Evolutionary conservation across 306 rosid genomes (phyloP), one percentile per base, ranked within the genome.

Genomic region (Quillaja saponaria): DNA sequence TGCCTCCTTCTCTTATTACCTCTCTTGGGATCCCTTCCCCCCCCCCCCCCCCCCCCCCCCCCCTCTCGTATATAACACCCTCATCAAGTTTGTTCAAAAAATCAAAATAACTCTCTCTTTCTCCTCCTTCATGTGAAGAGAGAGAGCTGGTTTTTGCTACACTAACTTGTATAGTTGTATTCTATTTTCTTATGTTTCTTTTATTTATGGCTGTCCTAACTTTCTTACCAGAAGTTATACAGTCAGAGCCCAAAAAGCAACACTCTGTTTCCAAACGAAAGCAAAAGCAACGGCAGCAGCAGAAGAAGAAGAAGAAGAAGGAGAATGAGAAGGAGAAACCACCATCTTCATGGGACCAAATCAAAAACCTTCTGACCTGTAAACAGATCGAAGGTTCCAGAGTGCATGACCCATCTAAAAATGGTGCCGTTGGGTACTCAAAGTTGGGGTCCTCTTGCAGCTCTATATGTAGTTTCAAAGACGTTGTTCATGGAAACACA

Each of bases 391-490:
- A 92, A 82, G 89, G 81, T 10, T 75, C 89, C 0, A 74, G 67
- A 34, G 97, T 94, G 9, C 95, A 87, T 18, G 88, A 87, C 72
- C 97, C 96, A 1, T 77, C 87, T 3, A 84, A 82, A 42, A 74
- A 45, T 18, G 15, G 56, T 34, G 48, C 61, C 10, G 72, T 41
- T 9, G 83, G 74, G 0, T 69, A 79, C 71, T 84, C 96, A 0
- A 92, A 81, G 73, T 33, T 94, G 9, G 90, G 97, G 0, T 87
- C 94, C n/a, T 86, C 99, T 15, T 94, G 97, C 76, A 64, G 96
- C 68, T 94, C 99, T 5, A 86, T 94, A 18, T 94, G 99, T 74
- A 89, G 94, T 78, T 89, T 94, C 76, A 76, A 72, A 63, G 99
- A 89, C 59, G 96, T 85, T 8, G 91, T 80, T 61, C 96, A 89